phyloP scores from a whole-genome alignment of 352 stramenopile species.

The Phytophthora cactorum region DNA sequence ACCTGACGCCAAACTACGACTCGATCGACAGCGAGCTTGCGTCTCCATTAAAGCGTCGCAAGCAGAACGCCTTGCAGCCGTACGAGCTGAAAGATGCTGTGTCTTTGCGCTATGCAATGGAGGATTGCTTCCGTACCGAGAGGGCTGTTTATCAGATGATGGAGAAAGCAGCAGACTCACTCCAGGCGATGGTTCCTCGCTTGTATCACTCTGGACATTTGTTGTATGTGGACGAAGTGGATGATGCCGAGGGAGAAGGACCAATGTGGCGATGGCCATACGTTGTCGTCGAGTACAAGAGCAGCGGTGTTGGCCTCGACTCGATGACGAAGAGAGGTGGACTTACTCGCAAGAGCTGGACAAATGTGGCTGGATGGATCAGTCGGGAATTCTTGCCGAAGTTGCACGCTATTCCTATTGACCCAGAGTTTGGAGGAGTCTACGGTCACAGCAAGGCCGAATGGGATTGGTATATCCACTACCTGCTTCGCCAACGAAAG shows the following conservation, averaged over 20 bases:
- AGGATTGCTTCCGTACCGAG: slow-evolving; percentile 80
- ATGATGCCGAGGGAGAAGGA: slow-evolving; percentile 70
- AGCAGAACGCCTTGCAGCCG: slow-evolving; percentile 45
- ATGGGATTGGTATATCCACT: slow-evolving; percentile 87
- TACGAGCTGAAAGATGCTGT: slow-evolving; percentile 65
- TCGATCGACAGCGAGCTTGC: slow-evolving; percentile 9
- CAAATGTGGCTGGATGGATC: slow-evolving; percentile 62
- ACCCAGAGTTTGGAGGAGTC: slow-evolving; percentile 48
- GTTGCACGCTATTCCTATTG: slow-evolving; percentile 65
- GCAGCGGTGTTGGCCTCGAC: slow-evolving; percentile 55
- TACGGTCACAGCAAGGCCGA: slow-evolving; percentile 69
- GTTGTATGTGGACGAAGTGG: slow-evolving; percentile 64
- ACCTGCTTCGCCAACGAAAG: slow-evolving; percentile 74
- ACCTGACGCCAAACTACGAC: slow-evolving; percentile 63
- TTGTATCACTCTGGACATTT: slow-evolving; percentile 63
- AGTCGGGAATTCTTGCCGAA: slow-evolving; percentile 61
- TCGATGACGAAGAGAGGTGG: slow-evolving; percentile 61
- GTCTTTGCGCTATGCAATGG: slow-evolving; percentile 73
- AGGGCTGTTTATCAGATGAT: slow-evolving; percentile 67
- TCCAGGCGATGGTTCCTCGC: slow-evolving; percentile 52
- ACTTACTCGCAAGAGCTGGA: slow-evolving; percentile 55
- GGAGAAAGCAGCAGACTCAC: slow-evolving; percentile 11
- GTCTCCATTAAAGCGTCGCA: slow-evolving; percentile 47
- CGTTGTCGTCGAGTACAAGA: slow-evolving; percentile 74
- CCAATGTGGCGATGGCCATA: slow-evolving; percentile 89